Percentiles rank a stretch among this genome's conserved stretches.
phyloP scores from a whole-genome alignment of 176 grass and related monocot species.

The Oryza australiensis region DNA sequence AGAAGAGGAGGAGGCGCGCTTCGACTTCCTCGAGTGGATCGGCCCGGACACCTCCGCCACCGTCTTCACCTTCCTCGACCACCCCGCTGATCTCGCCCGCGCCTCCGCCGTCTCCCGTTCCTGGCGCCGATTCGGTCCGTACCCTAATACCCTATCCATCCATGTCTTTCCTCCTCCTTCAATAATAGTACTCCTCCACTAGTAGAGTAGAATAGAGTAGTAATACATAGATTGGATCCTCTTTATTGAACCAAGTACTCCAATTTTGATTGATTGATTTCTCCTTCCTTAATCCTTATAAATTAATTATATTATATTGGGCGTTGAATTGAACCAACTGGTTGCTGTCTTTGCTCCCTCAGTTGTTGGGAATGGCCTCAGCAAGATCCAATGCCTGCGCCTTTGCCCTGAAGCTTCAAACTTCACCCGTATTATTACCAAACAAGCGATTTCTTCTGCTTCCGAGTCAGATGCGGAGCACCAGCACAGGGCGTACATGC shows the following conservation, averaged over 20 bases:
- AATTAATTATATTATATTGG: no score
- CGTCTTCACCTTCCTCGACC: constrained; percentile 46
- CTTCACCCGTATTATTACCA: constrained; percentile 26
- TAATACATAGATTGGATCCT: no score
- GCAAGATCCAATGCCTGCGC: constrained; percentile 54
- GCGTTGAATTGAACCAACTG: no score
- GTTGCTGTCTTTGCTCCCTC: not conserved
- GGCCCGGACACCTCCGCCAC: constrained; percentile 39
- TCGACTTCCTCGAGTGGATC: constrained; percentile 57
- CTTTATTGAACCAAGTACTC: no score
- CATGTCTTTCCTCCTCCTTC: not conserved
- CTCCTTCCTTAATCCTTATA: no score
- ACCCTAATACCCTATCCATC: not conserved
- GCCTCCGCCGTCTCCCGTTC: constrained; percentile 61
- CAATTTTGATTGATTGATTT: no score
- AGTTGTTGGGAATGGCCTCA: constrained; percentile 55
- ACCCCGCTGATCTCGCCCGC: constrained; percentile 59
- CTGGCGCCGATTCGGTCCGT: constrained; percentile 59
- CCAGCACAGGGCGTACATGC: constrained; percentile 47
- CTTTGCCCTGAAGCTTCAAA: constrained; percentile 46
- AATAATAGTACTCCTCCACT: no score
- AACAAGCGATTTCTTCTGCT: not conserved
- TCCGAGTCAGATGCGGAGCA: not conserved
- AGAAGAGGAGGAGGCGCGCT: not conserved
- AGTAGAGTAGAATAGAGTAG: no score